These are phyloP conservation scores for Lepiota brunneoincarnata DNA, from an alignment of 768 basidiomycete species.

Conservation along the genomic window DNA sequence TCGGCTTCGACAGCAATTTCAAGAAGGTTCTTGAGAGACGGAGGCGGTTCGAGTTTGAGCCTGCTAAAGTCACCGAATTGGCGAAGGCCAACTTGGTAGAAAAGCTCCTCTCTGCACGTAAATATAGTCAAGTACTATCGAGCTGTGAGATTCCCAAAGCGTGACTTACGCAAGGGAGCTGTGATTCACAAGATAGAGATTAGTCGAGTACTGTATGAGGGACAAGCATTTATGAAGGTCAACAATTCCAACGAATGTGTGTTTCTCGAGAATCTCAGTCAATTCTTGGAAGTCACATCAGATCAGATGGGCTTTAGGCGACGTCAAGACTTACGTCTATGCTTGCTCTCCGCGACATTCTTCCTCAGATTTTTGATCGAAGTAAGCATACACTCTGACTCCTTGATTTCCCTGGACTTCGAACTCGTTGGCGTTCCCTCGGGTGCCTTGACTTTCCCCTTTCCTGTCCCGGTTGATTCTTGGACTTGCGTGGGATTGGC, in stretches of 20 bases:
- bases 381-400: constrained; percentile 74
- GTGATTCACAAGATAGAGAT: constrained; percentile 89
- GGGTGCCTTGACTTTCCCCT: constrained; percentile 17
- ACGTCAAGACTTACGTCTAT: constrained; percentile 53
- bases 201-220: constrained; percentile 83
- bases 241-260: constrained; percentile 91
- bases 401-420: constrained; percentile 55
- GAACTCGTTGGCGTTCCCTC: constrained; percentile 16
- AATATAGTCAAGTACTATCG: not conserved
- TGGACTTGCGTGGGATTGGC: constrained; percentile 44
- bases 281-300: constrained; percentile 52
- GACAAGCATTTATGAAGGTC: constrained; percentile 73
- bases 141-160: not conserved
- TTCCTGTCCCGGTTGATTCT: constrained; percentile 2
- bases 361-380: constrained; percentile 71
- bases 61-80: constrained; percentile 86
- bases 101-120: constrained; percentile 76
- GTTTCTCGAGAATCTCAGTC: constrained; percentile 78
- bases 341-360: constrained; percentile 55
- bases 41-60: constrained; percentile 81
- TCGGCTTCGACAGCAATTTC: constrained; percentile 78
- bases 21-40: constrained; percentile 66
- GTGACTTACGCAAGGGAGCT: constrained; percentile 72
- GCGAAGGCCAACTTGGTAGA: constrained; percentile 89
- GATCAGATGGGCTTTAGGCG: not conserved